Evolutionary conservation across 1,139 yeast species (phyloP).

Genomic region (Lodderomyces pseudojiufengensis): DNA sequence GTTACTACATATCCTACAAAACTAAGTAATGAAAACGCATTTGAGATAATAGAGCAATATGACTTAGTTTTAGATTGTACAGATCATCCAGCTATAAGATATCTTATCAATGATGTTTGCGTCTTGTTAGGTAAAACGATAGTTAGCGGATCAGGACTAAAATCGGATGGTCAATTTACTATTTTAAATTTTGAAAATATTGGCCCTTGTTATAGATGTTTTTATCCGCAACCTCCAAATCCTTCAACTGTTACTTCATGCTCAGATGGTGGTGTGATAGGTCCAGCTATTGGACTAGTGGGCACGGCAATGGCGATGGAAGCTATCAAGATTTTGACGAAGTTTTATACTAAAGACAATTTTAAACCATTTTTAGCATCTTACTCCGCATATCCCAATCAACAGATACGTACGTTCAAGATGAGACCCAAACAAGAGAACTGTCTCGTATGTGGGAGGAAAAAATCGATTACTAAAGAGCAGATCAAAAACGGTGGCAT

Average conservation of each 20-base stretch:
- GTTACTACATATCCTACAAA: slow-evolving; percentile 52
- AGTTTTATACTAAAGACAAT: slow-evolving; percentile 44
- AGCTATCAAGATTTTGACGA: slow-evolving; percentile 69
- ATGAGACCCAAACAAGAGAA: slow-evolving; percentile 65
- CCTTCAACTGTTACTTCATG: slow-evolving; percentile 81
- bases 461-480: slow-evolving; percentile 40
- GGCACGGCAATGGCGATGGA: slow-evolving; percentile 91
- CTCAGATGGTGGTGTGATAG: slow-evolving; percentile 92
- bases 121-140: slow-evolving; percentile 67
- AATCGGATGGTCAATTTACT: slow-evolving; percentile 86
- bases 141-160: slow-evolving; percentile 88
- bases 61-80: slow-evolving; percentile 90
- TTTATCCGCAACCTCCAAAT: slow-evolving; percentile 88
- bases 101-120: slow-evolving; percentile 81
- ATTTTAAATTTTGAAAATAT: slow-evolving; percentile 60
- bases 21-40: slow-evolving; percentile 56
- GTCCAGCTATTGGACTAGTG: slow-evolving; percentile 90
- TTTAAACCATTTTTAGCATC: slow-evolving; percentile 69
- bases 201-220: slow-evolving; percentile 95
- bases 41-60: slow-evolving; percentile 56
- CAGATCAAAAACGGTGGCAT: slow-evolving; percentile 44
- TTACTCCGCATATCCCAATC: slow-evolving; percentile 73
- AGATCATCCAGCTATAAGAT: slow-evolving; percentile 86
- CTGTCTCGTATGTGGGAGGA: slow-evolving; percentile 67
- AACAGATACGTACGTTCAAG: slow-evolving; percentile 66